phyloP scores from a whole-genome alignment of 768 basidiomycete genomes.

The Collybia nuda region DNA sequence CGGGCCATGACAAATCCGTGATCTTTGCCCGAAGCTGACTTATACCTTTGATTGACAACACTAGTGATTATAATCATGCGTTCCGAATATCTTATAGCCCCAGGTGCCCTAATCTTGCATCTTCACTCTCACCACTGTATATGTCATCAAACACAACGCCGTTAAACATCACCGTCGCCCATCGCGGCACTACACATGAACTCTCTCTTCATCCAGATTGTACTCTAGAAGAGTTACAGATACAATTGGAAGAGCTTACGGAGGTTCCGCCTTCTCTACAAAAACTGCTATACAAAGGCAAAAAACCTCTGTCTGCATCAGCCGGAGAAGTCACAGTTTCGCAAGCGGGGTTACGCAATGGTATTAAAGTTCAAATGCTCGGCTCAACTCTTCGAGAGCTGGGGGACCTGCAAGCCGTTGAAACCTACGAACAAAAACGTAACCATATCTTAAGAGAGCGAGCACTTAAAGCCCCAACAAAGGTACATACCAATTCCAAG shows the following conservation, averaged over 20 bases:
- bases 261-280: conserved; percentile 64
- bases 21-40: conserved; percentile 1
- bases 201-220: conserved; percentile 50
- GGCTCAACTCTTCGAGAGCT: conserved; percentile 65
- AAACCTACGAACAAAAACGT: conserved; percentile 55
- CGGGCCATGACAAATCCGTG: too few species aligned
- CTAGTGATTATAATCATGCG: too few species aligned
- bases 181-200: conserved; percentile 47
- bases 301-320: conserved; percentile 37
- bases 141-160: conserved; percentile 12
- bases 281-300: conserved; percentile 75
- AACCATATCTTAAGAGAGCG: conserved; percentile 62
- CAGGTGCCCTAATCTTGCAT: background rate
- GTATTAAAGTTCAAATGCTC: conserved; percentile 68
- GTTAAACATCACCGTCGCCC: conserved; percentile 30
- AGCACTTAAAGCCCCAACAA: conserved; percentile 53
- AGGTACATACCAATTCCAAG: conserved; percentile 38
- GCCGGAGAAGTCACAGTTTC: conserved; percentile 27
- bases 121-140: background rate
- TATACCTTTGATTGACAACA: background rate
- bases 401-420: conserved; percentile 49
- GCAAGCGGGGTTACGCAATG: conserved; percentile 58
- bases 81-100: background rate
- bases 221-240: conserved; percentile 51
- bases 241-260: conserved; percentile 60